Percentiles rank a stretch among this genome's conserved stretches.
Conservation (phyloP, 2,329 filamentous ascomycete genomes). For the Phoma sp. region DNA sequence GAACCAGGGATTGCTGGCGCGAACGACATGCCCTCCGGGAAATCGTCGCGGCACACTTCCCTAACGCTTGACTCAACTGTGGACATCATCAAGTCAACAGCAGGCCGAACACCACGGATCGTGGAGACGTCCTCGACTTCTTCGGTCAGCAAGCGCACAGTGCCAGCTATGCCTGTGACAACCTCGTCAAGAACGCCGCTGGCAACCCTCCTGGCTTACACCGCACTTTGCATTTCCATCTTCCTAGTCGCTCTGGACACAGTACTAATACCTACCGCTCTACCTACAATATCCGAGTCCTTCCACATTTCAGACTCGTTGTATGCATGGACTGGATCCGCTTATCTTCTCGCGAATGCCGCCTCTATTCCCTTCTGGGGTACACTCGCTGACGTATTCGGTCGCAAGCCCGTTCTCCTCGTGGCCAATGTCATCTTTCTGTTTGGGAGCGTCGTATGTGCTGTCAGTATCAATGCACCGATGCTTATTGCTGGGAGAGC, state of each 20-base stretch:
- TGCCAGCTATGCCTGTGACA: background rate
- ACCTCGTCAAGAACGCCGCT: background rate
- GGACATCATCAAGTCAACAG: background rate
- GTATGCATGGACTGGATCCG: constrained; percentile 76
- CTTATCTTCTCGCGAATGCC: constrained; percentile 48
- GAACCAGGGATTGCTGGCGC: background rate
- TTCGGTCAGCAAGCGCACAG: background rate
- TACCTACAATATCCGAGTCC: constrained; percentile 68
- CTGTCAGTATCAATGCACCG: constrained; percentile 53
- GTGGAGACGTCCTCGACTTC: background rate
- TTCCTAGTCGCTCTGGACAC: constrained; percentile 55
- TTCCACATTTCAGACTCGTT: constrained; percentile 68
- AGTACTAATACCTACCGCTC: constrained; percentile 68
- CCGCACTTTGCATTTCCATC: constrained; percentile 42
- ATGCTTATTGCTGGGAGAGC: constrained; percentile 62
- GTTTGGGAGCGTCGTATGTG: constrained; percentile 57
- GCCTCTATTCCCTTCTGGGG: constrained; percentile 51
- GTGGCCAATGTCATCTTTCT: constrained; percentile 54
- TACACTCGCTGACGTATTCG: constrained; percentile 49
- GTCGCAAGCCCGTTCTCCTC: constrained; percentile 44
- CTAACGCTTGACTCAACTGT: constrained; percentile 10
- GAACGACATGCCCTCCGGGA: constrained; percentile 1
- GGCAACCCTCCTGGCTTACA: constrained; percentile 32
- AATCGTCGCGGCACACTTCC: constrained; percentile 13
- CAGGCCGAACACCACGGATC: background rate